Evolutionary conservation across 345 rosid genomes (phyloP), one percentile per base, ranked within the genome.

Genomic region (Lepidium sativum): DNA sequence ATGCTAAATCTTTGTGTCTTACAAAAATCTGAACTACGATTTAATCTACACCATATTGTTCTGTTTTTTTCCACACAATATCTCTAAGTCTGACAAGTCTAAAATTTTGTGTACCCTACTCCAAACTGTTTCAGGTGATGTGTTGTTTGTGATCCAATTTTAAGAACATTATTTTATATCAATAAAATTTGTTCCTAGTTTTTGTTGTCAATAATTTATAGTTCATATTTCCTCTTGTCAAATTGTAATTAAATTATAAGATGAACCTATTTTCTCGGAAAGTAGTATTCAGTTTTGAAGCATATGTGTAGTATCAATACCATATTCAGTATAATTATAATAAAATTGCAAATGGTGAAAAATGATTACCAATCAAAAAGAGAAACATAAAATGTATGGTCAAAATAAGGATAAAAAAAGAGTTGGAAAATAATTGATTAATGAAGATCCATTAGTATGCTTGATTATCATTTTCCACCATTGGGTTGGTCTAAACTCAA

Each of bases 381-480:
- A 60, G 60, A 51, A 69, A 69, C 39, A 42, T 15, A 53, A 33
- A 69, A 23, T 12, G 60, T 50, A 40, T 41, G 67, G 73, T 69
- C 14, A 9, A 12, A 21, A 59, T 32, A 14, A 25, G 4, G 5
- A 25, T 25, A 1, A 25, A 32, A 50, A 60, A 69, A 45, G 73
- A 11, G 60, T 41, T 20, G 51, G 59, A 52, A 60, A 48, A 69
- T 39, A 61, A 60, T 60, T 39, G 72, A 68, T 34, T 65, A 14
- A 20, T 8, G 20, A 69, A 58, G 58, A 20, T 53, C 73, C 67
- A 50, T 51, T 69, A 10, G 54, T 25, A 69, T 21, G n/a, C 39
- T 37, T 68, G 47, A 47, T 48, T 17, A 4, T 57, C 29, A 13
- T 57, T 48, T 25, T 5, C 41, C 50, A 68, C 65, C 65, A 52